Conservation (phyloP, 2,329 filamentous ascomycete species). For the Cytospora schulzeri region DNA sequence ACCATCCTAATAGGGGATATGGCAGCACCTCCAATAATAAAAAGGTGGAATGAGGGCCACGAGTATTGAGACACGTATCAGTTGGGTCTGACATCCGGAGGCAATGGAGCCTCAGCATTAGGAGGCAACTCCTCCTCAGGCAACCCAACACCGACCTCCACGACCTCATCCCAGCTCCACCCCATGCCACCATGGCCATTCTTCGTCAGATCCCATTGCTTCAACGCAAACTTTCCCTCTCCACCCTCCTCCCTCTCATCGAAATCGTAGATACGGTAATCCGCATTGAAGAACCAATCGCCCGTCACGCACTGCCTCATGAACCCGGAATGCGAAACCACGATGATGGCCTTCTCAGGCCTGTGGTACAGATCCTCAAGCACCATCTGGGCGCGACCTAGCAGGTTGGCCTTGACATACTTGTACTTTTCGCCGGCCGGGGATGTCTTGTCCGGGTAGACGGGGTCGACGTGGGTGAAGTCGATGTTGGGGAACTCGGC, state of each 20-base stretch:
- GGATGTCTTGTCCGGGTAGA: conserved; percentile 65
- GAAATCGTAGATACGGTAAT: conserved; percentile 66
- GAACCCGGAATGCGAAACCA: conserved; percentile 68
- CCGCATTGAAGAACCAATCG: conserved; percentile 60
- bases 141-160: conserved; percentile 36
- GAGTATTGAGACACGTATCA: not conserved
- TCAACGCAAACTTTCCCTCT: conserved; percentile 39
- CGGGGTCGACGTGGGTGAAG: conserved; percentile 58
- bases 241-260: conserved; percentile 32
- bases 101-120: conserved; percentile 15
- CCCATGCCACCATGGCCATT: conserved; percentile 54
- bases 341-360: conserved; percentile 63
- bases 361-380: conserved; percentile 54
- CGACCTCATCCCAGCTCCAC: conserved; percentile 44
- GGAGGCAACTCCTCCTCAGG: conserved; percentile 30
- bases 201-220: conserved; percentile 52
- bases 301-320: conserved; percentile 59
- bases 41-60: too few relatives aligned
- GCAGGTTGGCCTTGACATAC: conserved; percentile 54
- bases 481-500: conserved; percentile 58
- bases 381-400: conserved; percentile 55
- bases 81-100: conserved; percentile 20
- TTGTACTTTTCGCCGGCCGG: conserved; percentile 50
- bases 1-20: too few relatives aligned
- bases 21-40: too few relatives aligned